A percentile compares a stretch with the other conserved stretches of the same genome.
Evolutionary conservation across 2,329 filamentous ascomycete species (phyloP).

Genomic region (Aspergillus ustus): DNA sequence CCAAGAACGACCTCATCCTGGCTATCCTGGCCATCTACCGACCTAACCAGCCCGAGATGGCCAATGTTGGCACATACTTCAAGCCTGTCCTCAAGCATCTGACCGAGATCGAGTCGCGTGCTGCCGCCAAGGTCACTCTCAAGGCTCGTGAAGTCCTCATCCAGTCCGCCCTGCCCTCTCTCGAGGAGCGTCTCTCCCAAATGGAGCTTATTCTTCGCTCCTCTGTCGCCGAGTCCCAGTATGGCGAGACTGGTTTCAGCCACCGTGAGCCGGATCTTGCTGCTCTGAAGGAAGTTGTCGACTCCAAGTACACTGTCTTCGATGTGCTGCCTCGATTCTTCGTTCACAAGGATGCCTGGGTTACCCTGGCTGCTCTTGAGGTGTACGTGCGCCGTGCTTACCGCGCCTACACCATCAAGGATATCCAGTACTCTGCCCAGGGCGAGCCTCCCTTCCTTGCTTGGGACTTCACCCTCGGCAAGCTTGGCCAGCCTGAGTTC

Average conservation of each 20-base stretch:
- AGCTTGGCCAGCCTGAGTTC: conserved; percentile 89
- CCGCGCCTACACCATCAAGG: conserved; percentile 90
- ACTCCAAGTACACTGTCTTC: conserved; percentile 98
- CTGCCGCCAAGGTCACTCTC: conserved; percentile 90
- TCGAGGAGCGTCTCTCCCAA: conserved; percentile 91
- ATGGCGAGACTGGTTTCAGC: conserved; percentile 96
- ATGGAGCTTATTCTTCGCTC: conserved; percentile 99
- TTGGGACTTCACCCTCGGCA: conserved; percentile 95
- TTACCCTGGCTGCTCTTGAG: conserved; percentile 89
- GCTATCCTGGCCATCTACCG: conserved; percentile 93
- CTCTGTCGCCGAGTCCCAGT: conserved; percentile 93
- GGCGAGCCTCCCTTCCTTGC: conserved; percentile 73
- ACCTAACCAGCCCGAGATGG: conserved; percentile 88
- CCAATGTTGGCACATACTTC: conserved; percentile 87
- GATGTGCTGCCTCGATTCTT: conserved; percentile 97
- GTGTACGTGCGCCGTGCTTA: conserved; percentile 97
- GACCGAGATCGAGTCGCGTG: conserved; percentile 85
- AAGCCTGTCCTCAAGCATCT: conserved; percentile 80
- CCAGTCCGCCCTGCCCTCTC: conserved; percentile 91
- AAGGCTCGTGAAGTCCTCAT: conserved; percentile 98
- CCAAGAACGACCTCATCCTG: conserved; percentile 92
- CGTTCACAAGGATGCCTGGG: conserved; percentile 90
- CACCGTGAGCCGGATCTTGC: conserved; percentile 90
- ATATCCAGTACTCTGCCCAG: conserved; percentile 83
- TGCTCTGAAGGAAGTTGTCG: conserved; percentile 94